Base-by-base conservation (phyloP, 1,284 basidiomycete genomes). In the Prillingera fragicola region DNA sequence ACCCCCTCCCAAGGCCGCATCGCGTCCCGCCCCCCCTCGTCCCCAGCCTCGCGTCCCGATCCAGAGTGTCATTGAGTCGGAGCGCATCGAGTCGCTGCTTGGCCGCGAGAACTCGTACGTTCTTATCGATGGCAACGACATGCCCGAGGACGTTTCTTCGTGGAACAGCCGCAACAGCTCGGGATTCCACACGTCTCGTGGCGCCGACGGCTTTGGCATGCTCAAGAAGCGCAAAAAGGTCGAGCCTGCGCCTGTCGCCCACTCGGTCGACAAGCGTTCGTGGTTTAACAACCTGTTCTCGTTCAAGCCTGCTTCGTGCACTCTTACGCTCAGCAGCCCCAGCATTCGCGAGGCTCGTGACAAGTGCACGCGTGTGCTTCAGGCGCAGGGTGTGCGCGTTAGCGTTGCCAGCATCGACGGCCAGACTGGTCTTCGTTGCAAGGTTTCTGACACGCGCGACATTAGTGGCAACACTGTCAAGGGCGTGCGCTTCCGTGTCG, bases 281-380 rank as follows among this genome's bases (percentile, higher is more conserved):
- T 96, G 92, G 92, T 82, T 97, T 55, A 80, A 82, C 41, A 85
- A 84, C 52, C 78, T 95, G 35, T 94, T 96, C 78, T 85, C 82
- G 62, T 84, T 87, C 75, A 87, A 84, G 61, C 81, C 86, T 0
- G 74, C 79, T 14, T 77, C 75, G 13, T 82, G 81, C 66, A 67
- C 64, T 5, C 49, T 73, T 24, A 53, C 64, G 41, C 33, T 52
- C n/a, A 33, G 38, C 19, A 67, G 65, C 10, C 56, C 56, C 31
- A 67, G 63, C 43, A 60, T 70, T 38, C 54, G 56, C 25, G 62
- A 59, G 17, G 66, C 67, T 19, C 55, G 60, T 26, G 65, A 65
- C 41, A 41, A 47, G 17, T 55, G 51, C 33, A 59, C 53, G 46
- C 55, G 52, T 38, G 43, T 55, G 8, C 49, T 71, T 42, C 45